Evolutionary conservation across 2,329 filamentous ascomycete species (phyloP).

Genomic region (Aspergillus quadrilineatus): DNA sequence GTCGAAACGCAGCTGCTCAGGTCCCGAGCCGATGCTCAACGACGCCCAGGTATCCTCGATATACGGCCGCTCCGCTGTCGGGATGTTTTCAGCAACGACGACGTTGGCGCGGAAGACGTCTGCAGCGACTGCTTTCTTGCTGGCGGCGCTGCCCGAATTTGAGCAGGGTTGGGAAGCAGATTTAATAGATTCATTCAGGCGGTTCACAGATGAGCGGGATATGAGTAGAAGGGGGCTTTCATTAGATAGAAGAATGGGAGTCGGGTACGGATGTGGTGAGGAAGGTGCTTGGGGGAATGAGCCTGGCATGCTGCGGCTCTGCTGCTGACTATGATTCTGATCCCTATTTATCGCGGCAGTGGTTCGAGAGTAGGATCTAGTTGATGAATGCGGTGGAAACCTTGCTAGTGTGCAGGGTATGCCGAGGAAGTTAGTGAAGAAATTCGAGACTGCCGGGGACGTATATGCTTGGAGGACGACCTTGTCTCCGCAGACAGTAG

Average conservation of each 20-base stretch:
- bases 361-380: conserved; percentile 51
- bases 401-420: conserved; percentile 81
- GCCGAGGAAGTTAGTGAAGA: conserved; percentile 73
- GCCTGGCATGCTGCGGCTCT: conserved; percentile 49
- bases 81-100: conserved; percentile 60
- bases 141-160: conserved; percentile 33
- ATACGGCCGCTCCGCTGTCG: conserved; percentile 61
- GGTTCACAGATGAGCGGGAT: conserved; percentile 74
- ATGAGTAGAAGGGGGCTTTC: conserved; percentile 91
- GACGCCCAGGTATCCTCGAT: conserved; percentile 75
- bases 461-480: conserved; percentile 71
- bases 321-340: conserved; percentile 64
- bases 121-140: conserved; percentile 60
- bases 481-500: conserved; percentile 79
- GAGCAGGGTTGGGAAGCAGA: conserved; percentile 28
- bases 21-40: conserved; percentile 59
- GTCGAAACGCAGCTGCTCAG: conserved; percentile 39
- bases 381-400: conserved; percentile 69
- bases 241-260: conserved; percentile 76
- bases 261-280: conserved; percentile 45
- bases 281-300: conserved; percentile 50
- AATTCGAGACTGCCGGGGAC: conserved; percentile 63
- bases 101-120: conserved; percentile 89
- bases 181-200: conserved; percentile 72
- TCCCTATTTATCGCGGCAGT: conserved; percentile 54